These are phyloP conservation scores for Claviceps arundinis DNA, from an alignment of 2,329 filamentous ascomycete species.

Conservation along the genomic window DNA sequence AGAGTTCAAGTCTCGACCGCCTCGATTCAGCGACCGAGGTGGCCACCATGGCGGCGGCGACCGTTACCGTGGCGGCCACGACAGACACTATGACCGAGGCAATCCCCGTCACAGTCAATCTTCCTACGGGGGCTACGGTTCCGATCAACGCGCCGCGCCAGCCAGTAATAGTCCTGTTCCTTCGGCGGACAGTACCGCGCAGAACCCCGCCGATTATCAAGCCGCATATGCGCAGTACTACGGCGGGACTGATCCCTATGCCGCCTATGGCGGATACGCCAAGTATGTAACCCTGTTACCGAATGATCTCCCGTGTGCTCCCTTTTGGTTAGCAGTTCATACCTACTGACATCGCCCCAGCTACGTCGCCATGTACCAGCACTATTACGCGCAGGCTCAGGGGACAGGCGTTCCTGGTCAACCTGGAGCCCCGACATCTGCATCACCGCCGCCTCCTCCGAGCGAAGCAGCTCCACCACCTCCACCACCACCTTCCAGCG, in stretches of 20 bases:
- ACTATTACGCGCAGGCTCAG: conserved; percentile 43
- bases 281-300: conserved; percentile 34
- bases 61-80: conserved; percentile 19
- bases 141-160: conserved; percentile 13
- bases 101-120: conserved; percentile 16
- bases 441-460: conserved; percentile 46
- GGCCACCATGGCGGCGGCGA: conserved; percentile 17
- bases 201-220: conserved; percentile 46
- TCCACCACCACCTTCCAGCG: conserved; percentile 26
- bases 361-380: conserved; percentile 60
- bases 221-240: conserved; percentile 81
- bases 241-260: conserved; percentile 65
- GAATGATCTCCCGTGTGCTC: neutral
- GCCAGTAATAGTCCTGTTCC: conserved; percentile 27
- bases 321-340: conserved; percentile 5
- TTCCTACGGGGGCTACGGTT: conserved; percentile 17
- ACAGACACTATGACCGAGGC: conserved; percentile 15
- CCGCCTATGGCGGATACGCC: conserved; percentile 78
- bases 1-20: conserved; percentile 73
- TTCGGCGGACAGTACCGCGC: conserved; percentile 15
- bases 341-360: conserved; percentile 20
- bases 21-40: conserved; percentile 43
- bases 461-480: conserved; percentile 50
- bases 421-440: conserved; percentile 30
- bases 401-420: conserved; percentile 28